phyloP scores from a whole-genome alignment of 2,329 filamentous ascomycete genomes.

The Cryphonectria radicalis region DNA sequence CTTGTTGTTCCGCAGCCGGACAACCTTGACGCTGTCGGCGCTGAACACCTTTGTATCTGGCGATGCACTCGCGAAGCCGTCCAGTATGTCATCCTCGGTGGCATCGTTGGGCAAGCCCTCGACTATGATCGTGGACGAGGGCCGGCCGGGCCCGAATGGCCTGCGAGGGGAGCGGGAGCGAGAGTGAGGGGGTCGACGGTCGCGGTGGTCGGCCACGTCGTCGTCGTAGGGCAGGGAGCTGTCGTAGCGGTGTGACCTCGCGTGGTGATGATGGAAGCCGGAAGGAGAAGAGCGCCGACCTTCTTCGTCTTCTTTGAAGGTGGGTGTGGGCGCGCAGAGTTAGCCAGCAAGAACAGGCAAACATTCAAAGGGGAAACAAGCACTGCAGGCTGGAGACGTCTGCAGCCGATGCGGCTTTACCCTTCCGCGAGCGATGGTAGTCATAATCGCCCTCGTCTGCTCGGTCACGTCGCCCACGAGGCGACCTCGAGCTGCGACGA shows the following conservation, averaged over 20 bases:
- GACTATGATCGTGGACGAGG: constrained; percentile 50
- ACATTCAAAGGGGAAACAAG: constrained; percentile 12
- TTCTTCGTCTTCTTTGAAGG: constrained; percentile 26
- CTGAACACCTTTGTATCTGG: constrained; percentile 28
- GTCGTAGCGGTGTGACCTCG: constrained; percentile 19
- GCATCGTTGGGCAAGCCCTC: constrained; percentile 57
- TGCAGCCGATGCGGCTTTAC: constrained; percentile 34
- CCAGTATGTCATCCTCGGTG: constrained; percentile 48
- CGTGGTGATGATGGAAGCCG: constrained; percentile 11
- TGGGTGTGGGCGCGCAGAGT: constrained; percentile 17
- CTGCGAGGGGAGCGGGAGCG: constrained; percentile 25
- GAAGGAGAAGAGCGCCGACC: constrained; percentile 7
- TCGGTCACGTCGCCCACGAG: constrained; percentile 30
- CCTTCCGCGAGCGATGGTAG: constrained; percentile 54
- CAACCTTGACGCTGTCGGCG: constrained; percentile 28
- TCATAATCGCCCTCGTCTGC: constrained; percentile 41
- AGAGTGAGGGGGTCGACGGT: constrained; percentile 1
- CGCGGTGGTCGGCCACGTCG: constrained; percentile 21
- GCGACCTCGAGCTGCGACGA: constrained; percentile 29
- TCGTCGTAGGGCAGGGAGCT: constrained; percentile 29
- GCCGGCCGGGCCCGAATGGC: constrained; percentile 22
- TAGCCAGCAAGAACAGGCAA: constrained; percentile 21
- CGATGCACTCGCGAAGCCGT: constrained; percentile 31
- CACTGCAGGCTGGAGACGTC: constrained; percentile 6
- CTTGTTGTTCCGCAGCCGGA: constrained; percentile 31